Evolutionary conservation across 73 alveolate species (phyloP).

Genomic region (Tetrahymena malaccensis): DNA sequence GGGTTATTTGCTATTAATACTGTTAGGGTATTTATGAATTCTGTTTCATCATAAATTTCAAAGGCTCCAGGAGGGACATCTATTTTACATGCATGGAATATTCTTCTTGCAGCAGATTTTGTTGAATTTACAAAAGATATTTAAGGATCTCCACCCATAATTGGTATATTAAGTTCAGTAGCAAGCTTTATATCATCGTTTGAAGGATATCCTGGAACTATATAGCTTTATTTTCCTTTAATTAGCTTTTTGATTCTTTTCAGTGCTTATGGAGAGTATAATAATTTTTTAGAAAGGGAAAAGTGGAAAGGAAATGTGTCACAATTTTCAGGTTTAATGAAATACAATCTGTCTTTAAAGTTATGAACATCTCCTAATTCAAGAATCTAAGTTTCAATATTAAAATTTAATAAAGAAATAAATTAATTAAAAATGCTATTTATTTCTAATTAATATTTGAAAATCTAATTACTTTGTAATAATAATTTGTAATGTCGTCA

Average conservation of each 20-base stretch:
- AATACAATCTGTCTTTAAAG: conserved; percentile 72
- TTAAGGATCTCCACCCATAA: conserved; percentile 94
- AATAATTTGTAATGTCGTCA: conserved; percentile 83
- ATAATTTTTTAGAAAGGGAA: conserved; percentile 72
- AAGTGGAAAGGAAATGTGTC: conserved; percentile 81
- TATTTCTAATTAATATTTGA: too few relatives aligned
- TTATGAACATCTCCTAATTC: conserved; percentile 89
- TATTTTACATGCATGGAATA: conserved; percentile 86
- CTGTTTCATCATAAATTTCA: conserved; percentile 95
- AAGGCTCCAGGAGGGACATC: conserved; percentile 91
- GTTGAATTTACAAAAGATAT: conserved; percentile 84
- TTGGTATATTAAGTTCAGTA: conserved; percentile 78
- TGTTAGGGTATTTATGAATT: conserved; percentile 80
- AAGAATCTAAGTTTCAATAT: conserved; percentile 56
- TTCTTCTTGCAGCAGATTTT: conserved; percentile 90
- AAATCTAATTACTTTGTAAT: neutral
- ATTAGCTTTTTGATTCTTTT: conserved; percentile 74
- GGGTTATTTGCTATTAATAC: conserved; percentile 87
- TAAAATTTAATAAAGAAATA: neutral
- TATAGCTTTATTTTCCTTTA: conserved; percentile 78
- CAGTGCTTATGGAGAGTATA: conserved; percentile 87
- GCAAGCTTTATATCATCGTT: conserved; percentile 91
- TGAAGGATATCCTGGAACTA: conserved; percentile 88
- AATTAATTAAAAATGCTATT: neutral
- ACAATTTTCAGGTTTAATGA: conserved; percentile 80